These are phyloP conservation scores for Panaeolus papilionaceus DNA, from an alignment of 768 basidiomycete species.

Conservation along the genomic window DNA sequence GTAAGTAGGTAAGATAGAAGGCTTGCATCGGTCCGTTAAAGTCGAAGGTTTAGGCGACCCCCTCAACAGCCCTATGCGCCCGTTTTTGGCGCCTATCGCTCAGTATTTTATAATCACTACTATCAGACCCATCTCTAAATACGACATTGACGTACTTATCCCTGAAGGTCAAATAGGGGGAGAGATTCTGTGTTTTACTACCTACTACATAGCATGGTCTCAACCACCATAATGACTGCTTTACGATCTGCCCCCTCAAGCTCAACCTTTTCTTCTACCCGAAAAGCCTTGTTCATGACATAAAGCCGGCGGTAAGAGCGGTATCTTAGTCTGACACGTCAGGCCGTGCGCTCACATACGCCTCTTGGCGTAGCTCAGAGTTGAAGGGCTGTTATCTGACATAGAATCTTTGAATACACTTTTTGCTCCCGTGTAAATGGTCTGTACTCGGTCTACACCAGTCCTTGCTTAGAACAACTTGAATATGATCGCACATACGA, in stretches of 20 bases:
- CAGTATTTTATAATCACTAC: too few species aligned
- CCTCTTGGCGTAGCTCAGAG: neutral
- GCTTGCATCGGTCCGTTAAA: neutral
- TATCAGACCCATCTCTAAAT: too few species aligned
- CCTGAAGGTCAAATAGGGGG: too few species aligned
- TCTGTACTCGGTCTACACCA: neutral
- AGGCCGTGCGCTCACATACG: too few species aligned
- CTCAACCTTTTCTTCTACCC: slow-evolving; percentile 6
- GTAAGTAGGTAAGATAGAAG: neutral
- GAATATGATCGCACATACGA: too few species aligned
- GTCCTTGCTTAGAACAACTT: neutral
- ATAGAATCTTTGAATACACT: neutral
- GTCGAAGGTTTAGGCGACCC: neutral
- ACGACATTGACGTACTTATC: too few species aligned
- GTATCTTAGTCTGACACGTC: neutral
- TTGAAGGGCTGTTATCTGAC: neutral
- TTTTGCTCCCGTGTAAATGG: neutral
- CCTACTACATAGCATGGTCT: too few species aligned
- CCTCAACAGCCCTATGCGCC: neutral
- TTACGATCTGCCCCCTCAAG: neutral
- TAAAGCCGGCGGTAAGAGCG: slow-evolving; percentile 12
- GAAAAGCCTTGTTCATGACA: neutral
- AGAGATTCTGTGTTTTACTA: too few species aligned
- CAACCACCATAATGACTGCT: neutral
- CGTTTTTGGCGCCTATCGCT: neutral